phyloP scores from a whole-genome alignment of 768 basidiomycete species.

The Amanita brunnescens region DNA sequence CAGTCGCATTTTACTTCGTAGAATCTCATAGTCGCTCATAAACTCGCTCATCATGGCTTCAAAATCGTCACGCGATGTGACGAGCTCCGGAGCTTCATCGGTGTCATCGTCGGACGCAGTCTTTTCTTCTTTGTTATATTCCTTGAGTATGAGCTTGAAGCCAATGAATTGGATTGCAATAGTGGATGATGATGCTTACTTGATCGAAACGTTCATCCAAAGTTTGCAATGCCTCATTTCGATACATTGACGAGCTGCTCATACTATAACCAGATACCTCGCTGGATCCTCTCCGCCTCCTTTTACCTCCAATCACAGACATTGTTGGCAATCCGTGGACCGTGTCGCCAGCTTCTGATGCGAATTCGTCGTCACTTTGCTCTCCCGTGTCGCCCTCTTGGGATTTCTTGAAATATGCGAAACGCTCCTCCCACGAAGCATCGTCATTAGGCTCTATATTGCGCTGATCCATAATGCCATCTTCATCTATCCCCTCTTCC shows the following conservation, averaged over 20 bases:
- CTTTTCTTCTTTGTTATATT: constrained; percentile 57
- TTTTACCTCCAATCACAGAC: constrained; percentile 74
- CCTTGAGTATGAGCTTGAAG: constrained; percentile 63
- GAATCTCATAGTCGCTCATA: constrained; percentile 81
- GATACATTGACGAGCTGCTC: constrained; percentile 94
- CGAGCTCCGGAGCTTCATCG: constrained; percentile 64
- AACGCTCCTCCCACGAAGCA: constrained; percentile 67
- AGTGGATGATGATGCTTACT: constrained; percentile 30
- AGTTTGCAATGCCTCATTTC: constrained; percentile 80
- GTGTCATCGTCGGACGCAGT: constrained; percentile 24
- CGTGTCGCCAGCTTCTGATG: constrained; percentile 74
- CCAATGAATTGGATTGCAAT: neutral
- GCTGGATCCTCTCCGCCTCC: constrained; percentile 65
- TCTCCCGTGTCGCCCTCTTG: constrained; percentile 33
- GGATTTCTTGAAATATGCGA: constrained; percentile 70
- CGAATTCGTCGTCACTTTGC: constrained; percentile 43
- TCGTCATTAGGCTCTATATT: constrained; percentile 24
- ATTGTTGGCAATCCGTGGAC: constrained; percentile 64
- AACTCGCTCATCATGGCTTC: constrained; percentile 90
- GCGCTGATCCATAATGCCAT: constrained; percentile 16
- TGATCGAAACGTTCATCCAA: constrained; percentile 93
- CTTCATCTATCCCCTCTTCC: constrained; percentile 36
- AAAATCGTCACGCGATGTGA: constrained; percentile 84
- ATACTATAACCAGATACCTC: constrained; percentile 94
- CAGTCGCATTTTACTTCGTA: constrained; percentile 79